Percentiles rank a stretch among this genome's conserved stretches.
These are phyloP conservation scores for Colletotrichum tamarilloi DNA, from an alignment of 2,329 filamentous ascomycete species.

Conservation along the genomic window DNA sequence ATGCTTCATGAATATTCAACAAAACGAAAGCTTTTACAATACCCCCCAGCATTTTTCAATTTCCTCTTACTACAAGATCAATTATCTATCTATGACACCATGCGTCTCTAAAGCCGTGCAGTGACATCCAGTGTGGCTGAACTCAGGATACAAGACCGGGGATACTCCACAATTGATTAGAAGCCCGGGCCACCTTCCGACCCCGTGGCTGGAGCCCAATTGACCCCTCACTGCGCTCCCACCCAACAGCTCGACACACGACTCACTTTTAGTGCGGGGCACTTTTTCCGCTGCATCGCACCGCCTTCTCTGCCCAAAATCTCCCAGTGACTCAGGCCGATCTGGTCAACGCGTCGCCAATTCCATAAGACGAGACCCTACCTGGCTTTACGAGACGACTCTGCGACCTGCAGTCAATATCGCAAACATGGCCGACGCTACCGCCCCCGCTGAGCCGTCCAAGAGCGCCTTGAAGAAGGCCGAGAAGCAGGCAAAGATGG, in stretches of 20 bases:
- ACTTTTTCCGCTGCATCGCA: constrained; percentile 35
- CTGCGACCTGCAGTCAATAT: constrained; percentile 25
- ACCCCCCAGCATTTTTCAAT: too few relatives aligned
- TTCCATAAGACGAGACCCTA: constrained; percentile 22
- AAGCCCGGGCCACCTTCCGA: not conserved
- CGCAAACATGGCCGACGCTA: constrained; percentile 37
- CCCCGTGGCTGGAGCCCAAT: constrained; percentile 32
- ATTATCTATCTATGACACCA: too few relatives aligned
- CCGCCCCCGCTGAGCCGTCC: constrained; percentile 50
- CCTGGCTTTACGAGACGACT: constrained; percentile 10
- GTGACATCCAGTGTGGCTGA: not conserved
- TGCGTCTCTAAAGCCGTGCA: too few relatives aligned
- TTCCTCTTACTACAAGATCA: too few relatives aligned
- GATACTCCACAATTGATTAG: not conserved
- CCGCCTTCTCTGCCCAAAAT: constrained; percentile 33
- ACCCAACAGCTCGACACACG: constrained; percentile 30
- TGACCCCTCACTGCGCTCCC: constrained; percentile 31
- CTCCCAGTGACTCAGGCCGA: constrained; percentile 35
- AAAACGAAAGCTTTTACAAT: too few relatives aligned
- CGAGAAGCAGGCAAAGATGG: constrained; percentile 71
- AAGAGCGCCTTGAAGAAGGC: constrained; percentile 76
- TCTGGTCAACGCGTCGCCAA: constrained; percentile 24
- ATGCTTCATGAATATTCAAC: too few relatives aligned
- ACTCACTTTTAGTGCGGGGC: constrained; percentile 36
- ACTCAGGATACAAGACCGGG: not conserved